Percentiles rank a stretch among this genome's conserved stretches.
phyloP scores from a whole-genome alignment of 345 rosid genomes.

The Melastoma malabathricum region DNA sequence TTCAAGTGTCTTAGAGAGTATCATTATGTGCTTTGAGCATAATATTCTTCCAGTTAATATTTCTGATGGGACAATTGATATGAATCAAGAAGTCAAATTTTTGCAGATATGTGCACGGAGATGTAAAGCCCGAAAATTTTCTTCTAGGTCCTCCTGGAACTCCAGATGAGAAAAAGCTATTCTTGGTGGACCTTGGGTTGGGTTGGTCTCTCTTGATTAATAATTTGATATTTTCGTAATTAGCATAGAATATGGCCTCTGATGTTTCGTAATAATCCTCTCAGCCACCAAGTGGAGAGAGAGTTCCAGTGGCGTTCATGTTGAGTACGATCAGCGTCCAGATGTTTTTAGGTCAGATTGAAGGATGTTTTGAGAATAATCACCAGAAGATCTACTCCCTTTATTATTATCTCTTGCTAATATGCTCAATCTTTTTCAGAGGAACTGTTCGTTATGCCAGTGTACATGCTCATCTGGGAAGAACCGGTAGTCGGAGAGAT shows the following conservation, averaged over 20 bases:
- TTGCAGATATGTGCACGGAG: conserved; percentile 90
- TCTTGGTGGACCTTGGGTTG: conserved; percentile 87
- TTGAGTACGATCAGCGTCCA: conserved; percentile 97
- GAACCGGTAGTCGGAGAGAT: conserved; percentile 94
- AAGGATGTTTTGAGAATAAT: too few relatives aligned
- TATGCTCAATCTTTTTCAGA: conserved; percentile 25
- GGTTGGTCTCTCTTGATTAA: conserved; percentile 25
- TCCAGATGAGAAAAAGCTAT: conserved; percentile 75
- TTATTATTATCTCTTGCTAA: neutral
- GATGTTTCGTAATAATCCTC: conserved; percentile 11
- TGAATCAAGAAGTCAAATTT: neutral
- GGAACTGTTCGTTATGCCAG: conserved; percentile 98
- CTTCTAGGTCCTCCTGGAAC: conserved; percentile 84
- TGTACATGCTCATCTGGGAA: conserved; percentile 96
- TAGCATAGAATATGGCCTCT: neutral
- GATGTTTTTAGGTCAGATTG: conserved; percentile 76
- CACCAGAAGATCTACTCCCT: neutral
- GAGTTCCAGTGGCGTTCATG: conserved; percentile 64
- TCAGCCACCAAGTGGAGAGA: conserved; percentile 91
- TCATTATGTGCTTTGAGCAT: too few relatives aligned
- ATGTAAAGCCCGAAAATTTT: conserved; percentile 95
- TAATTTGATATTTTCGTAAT: neutral
- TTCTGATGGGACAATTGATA: neutral
- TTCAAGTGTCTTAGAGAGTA: too few relatives aligned
- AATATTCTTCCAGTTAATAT: neutral